These are phyloP conservation scores for Sonneratia caseolaris DNA, from an alignment of 345 rosid genomes.

Conservation along the genomic window DNA sequence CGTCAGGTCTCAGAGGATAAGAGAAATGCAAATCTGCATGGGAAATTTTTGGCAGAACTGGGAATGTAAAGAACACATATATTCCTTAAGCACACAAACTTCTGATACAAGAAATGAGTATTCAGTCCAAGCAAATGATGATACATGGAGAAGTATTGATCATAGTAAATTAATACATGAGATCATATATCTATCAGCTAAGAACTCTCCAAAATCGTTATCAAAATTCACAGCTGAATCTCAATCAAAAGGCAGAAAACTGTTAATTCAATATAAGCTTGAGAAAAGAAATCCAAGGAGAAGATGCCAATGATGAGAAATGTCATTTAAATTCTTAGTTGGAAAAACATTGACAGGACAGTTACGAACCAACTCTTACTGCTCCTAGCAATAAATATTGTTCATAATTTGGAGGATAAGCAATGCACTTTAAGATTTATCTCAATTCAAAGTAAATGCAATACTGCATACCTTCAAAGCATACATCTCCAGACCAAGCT, in stretches of 20 bases:
- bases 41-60: slow-evolving; percentile 9
- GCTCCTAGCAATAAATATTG: neutral
- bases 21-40: slow-evolving; percentile 75
- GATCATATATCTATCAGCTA: neutral
- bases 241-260: neutral
- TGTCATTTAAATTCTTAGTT: neutral
- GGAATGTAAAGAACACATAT: neutral
- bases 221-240: neutral
- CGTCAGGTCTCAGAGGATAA: slow-evolving; percentile 80
- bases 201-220: neutral
- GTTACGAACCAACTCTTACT: neutral
- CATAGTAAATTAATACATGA: neutral
- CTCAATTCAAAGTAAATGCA: slow-evolving; percentile 2
- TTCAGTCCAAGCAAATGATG: neutral
- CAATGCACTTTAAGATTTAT: neutral
- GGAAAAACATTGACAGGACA: neutral
- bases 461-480: slow-evolving; percentile 56
- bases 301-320: neutral
- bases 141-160: neutral
- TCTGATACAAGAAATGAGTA: neutral
- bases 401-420: neutral
- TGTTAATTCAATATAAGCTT: neutral
- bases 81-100: neutral
- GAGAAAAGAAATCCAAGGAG: neutral
- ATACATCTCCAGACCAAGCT: slow-evolving; percentile 85